Evolutionary conservation across 192 early-diverging fungal genomes (phyloP), one percentile per base, ranked within the genome.

Genomic region (Blastocladiella britannica): DNA sequence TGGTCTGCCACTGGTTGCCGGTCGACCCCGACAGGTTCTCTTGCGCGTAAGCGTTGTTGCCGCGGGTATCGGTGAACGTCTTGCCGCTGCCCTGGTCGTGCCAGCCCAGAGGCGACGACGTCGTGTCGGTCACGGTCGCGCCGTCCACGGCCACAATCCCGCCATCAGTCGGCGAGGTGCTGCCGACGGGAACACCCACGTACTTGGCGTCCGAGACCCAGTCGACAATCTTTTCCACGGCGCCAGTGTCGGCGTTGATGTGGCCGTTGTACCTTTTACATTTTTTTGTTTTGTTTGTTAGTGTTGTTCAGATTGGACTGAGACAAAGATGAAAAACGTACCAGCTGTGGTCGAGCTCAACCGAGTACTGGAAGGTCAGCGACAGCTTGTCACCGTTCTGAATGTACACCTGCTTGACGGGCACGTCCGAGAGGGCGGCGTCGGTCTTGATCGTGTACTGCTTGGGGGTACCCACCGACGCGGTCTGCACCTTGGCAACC

Each of bases 21-120:
- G 37, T 20, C 6, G 37, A 47, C 37, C 87, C 87, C 51, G 75
- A 70, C 2, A 80, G 74, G 63, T 91, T 91, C 59, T 80, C 80
- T 52, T 92, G 89, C 22, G 89, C 85, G 68, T 77, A 89, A 28
- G 86, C 89, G 65, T 96, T 96, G 73, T 92, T 96, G 20, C 92
- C 92, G 25, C 78, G 65, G 5, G 88, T 96, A n/a, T 69, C 74
- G 43, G 79, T 84, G 60, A 72, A 80, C 27, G 15, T n/a, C 30
- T 27, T 58, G 23, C 60, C 57, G 28, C 28, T 57, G n/a, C 65
- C 67, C 55, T 47, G 55, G 7, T 57, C 31, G 60, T 71, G 69
- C 81, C 89, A 90, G 22, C 86, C 85, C 25, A 76, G 51, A n/a
- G 78, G 84, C 4, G 82, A 85, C 1, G 80, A 73, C 12, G 63